Base-by-base conservation (phyloP, 805 yeast species). In the Candida ulmi region DNA sequence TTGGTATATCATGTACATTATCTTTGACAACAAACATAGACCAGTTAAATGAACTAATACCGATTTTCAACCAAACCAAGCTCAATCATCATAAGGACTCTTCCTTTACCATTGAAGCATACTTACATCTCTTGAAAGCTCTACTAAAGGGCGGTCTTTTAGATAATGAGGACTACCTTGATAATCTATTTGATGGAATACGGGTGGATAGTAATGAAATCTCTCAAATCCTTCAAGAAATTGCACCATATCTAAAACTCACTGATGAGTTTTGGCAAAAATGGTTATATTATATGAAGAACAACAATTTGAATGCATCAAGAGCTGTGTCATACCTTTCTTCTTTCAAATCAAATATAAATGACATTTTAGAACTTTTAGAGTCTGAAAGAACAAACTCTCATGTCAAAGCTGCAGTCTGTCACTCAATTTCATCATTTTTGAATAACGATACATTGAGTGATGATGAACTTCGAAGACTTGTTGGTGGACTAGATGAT, bases 401-500 rank as follows among this genome's bases (percentile, higher is more conserved):
- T 3, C 41, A 43, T 39, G 40, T 42, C n/a, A 40, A 47, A 18
- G 35, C 48, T 5, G 33, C 35, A 12, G 26, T 52, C 4, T 18
- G 56, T 7, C 33, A 37, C 8, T 54, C 57, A 2, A 30, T 54
- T 1, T 48, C 55, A 0, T 25, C 27, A 5, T 48, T 31, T 31
- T 21, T 53, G 9, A 4, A 12, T 8, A 7, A 41, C 2, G 28
- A 39, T 1, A 13, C 23, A 8, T 25, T 57, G 15, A 23, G 38
- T 0, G 21, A 28, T 1, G 12, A 3, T 2, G 26, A 8, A 1
- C 33, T 50, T 33, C 12, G 5, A 4, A 27, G 4, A 5, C 24
- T 69, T 5, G 32, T 71, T 1, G 47, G 45, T 2, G 72, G 76
- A 26, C 58, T 91, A 12, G 80, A 82, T 45, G 96, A 90, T 51